Conservation (phyloP, 2,329 filamentous ascomycete genomes). For the Blastomyces percursus region DNA sequence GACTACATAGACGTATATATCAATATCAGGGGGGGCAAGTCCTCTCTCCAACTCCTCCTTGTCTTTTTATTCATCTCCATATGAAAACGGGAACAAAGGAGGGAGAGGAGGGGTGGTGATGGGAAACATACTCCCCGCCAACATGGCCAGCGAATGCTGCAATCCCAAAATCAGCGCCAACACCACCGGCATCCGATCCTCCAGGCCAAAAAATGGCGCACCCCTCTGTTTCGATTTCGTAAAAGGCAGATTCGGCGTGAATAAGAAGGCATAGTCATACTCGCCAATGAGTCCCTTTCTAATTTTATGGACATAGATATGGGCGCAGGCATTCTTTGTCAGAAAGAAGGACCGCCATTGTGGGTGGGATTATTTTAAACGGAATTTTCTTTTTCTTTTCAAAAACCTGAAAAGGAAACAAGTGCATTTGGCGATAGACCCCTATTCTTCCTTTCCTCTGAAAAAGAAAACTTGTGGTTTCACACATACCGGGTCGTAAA, state of each 20-base stretch:
- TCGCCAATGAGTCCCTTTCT: slow-evolving; percentile 66
- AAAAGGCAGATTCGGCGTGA: slow-evolving; percentile 72
- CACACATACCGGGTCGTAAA: slow-evolving; percentile 33
- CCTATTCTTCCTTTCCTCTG: not conserved
- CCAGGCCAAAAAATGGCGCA: slow-evolving; percentile 60
- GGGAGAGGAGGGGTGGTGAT: not conserved
- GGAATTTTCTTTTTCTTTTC: not conserved
- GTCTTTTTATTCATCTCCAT: not conserved
- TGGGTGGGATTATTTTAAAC: not conserved
- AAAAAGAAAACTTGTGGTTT: not conserved
- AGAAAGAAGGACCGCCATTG: not conserved
- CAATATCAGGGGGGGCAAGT: not conserved
- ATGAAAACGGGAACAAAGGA: too few relatives aligned
- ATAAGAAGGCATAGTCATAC: slow-evolving; percentile 86
- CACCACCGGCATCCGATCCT: slow-evolving; percentile 57
- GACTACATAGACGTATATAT: slow-evolving; percentile 26
- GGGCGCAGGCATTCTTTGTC: not conserved
- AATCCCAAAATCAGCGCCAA: slow-evolving; percentile 56
- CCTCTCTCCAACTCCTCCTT: not conserved
- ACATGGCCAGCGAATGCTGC: slow-evolving; percentile 59
- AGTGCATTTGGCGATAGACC: not conserved
- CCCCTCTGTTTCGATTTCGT: slow-evolving; percentile 50
- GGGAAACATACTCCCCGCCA: slow-evolving; percentile 37
- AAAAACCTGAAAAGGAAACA: too few relatives aligned
- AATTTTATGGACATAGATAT: not conserved